Evolutionary conservation across 495 filamentous ascomycete species (phyloP), one percentile per base, ranked within the genome.

Genomic region (Astrothelium macrocarpum): DNA sequence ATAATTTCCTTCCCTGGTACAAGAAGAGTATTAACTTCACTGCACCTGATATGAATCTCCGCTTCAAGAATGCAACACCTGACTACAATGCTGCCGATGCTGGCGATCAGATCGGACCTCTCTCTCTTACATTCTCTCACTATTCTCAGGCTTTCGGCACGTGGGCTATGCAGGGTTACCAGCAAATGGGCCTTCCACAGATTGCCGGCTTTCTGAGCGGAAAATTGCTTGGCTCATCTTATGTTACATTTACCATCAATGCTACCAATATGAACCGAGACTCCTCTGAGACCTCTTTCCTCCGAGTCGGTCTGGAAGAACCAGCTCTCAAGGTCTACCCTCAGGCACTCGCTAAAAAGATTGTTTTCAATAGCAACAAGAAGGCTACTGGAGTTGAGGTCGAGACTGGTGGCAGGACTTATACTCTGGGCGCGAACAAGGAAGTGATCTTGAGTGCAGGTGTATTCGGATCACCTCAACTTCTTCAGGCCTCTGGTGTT

Each of bases 1-100:
- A 74, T 7, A 76, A 75, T 16, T 66, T 79, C 46, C 71, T 78
- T 9, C 75, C 70, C 4, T 81, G 73, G 69, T 81, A 78, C 64
- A 62, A 75, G 49, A 76, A 77, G 65, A 72, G 70, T 39, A 58
- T 72, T 18, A 58, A 72, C n/a, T 78, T 78, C 43, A 73, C 72
- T 2, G 59, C 75, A 1, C 71, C 70, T 5, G 66, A 71, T 61
- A 53, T 59, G 45, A 32, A 60, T 62, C 26, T 72, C 71, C 60
- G 68, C 67, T 11, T 71, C 68, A 23, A 59, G 66, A 66, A 72
- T 43, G 66, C 63, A 26, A 66, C 71, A 1, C 53, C 63, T 20
- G 32, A 59, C 29, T 72, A 71, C 59, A 64, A 59, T 73, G 69
- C 62, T 63, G 69, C 59, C 18, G 34, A 53, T 34, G 61, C 69